Evolutionary conservation across 495 filamentous ascomycete species (phyloP).

Genomic region (Xylaria telfairii): DNA sequence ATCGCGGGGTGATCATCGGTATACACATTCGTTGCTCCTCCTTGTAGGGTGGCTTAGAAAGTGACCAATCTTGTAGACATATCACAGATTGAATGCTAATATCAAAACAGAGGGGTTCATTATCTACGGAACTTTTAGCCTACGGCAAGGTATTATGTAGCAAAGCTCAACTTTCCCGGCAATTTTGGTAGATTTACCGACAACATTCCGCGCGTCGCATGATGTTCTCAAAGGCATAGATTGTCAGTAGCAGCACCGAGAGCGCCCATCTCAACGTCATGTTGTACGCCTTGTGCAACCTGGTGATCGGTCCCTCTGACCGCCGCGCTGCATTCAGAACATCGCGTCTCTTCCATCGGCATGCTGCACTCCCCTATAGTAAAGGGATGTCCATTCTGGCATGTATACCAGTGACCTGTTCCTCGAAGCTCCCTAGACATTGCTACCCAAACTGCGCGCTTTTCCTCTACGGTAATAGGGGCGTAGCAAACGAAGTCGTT

Average conservation of each 20-base stretch:
- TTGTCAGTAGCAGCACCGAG: not conserved
- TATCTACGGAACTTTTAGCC: not conserved
- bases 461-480: not conserved
- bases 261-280: not conserved
- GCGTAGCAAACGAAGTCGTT: not conserved
- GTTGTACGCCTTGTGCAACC: not conserved
- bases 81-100: not conserved
- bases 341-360: slow-evolving; percentile 65
- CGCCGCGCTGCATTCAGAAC: slow-evolving; percentile 68
- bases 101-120: not conserved
- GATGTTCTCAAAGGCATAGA: not conserved
- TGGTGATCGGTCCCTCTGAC: slow-evolving; percentile 67
- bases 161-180: not conserved
- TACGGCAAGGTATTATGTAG: not conserved
- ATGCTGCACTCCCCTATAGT: slow-evolving; percentile 76
- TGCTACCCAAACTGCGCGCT: not conserved
- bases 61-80: too few species aligned
- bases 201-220: not conserved
- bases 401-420: slow-evolving; percentile 73
- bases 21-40: not conserved
- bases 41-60: not conserved
- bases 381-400: slow-evolving; percentile 72
- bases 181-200: not conserved
- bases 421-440: slow-evolving; percentile 35
- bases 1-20: not conserved